Percentiles rank a stretch among this genome's conserved stretches.
phyloP scores from a whole-genome alignment of 148 eudicot species.

The Gaultheria prostrata region DNA sequence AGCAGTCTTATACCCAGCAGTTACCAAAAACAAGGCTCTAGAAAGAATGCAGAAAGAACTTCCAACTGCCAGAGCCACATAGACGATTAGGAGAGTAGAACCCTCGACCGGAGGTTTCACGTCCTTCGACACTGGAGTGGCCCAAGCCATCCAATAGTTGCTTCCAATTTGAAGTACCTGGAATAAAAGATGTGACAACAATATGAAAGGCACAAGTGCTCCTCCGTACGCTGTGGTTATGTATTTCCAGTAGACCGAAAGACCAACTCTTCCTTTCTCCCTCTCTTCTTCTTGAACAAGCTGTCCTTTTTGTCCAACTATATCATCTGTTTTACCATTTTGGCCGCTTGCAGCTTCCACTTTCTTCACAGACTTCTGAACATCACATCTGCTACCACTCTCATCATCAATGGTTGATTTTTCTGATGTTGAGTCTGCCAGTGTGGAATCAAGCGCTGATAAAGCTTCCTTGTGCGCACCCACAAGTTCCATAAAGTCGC shows the following conservation, averaged over 20 bases:
- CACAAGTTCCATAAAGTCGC: slow-evolving; percentile 59
- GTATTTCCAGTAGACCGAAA: slow-evolving; percentile 54
- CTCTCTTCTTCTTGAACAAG: slow-evolving; percentile 68
- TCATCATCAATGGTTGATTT: slow-evolving; percentile 14
- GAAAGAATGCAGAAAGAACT: slow-evolving; percentile 48
- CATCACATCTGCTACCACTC: background rate
- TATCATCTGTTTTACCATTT: slow-evolving; percentile 31
- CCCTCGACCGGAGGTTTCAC: slow-evolving; percentile 30
- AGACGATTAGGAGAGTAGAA: slow-evolving; percentile 42
- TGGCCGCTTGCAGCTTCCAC: slow-evolving; percentile 17
- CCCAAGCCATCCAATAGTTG: slow-evolving; percentile 78
- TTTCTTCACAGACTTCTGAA: slow-evolving; percentile 16
- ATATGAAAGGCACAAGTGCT: slow-evolving; percentile 50
- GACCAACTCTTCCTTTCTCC: slow-evolving; percentile 59
- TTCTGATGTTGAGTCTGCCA: slow-evolving; percentile 13
- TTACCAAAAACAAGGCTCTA: slow-evolving; percentile 41
- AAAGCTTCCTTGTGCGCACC: slow-evolving; percentile 58
- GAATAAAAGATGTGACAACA: slow-evolving; percentile 45
- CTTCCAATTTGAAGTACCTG: slow-evolving; percentile 53
- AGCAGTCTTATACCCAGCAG: slow-evolving; percentile 52
- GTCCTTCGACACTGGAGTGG: slow-evolving; percentile 51
- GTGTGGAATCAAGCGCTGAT: slow-evolving; percentile 37
- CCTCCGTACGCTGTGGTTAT: slow-evolving; percentile 59
- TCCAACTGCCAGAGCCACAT: slow-evolving; percentile 46
- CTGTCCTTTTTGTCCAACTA: slow-evolving; percentile 35